Base-by-base conservation (phyloP, 75 land plant species). In the Cupressus sempervirens region DNA sequence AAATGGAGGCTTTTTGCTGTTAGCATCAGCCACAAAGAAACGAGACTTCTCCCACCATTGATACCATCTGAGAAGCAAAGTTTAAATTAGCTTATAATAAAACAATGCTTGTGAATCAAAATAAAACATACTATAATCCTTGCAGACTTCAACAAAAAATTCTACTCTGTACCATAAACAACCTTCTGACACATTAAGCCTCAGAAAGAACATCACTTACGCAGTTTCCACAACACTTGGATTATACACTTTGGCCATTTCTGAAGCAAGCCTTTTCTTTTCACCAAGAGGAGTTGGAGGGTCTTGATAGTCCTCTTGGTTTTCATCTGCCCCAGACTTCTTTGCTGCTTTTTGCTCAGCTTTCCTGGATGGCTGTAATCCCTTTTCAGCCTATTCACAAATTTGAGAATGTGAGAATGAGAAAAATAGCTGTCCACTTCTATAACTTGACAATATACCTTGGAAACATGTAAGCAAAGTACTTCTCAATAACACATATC, bases 11-110 rank as follows among this genome's bases (percentile, higher is more conserved):
- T 94, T 94, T 67, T 91, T 79, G 87, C 95, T 94, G 76, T 48
- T 82, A 34, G 93, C 79, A 94, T 95, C 95, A 11, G 99, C 99
- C 16, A 85, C 85, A 87, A 97, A 97, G 86, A 92, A 94, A 12
- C 91, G 88, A 36, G 97, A 89, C 76, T 91, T 90, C 77, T 95
- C 97, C 99, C 99, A 96, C 93, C 93, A 96, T 76, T 84, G 88
- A 90, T 96, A 96, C 98, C 98, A 96, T 80, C 98, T 96, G 18
- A 36, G 56, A 86, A 84, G 40, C 83, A 65, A 82, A 65, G 45
- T 53, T 58, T 76, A 36, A 87, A 35, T 8, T 70, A 70, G 11
- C 35, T 30, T 70, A 52, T 16, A 18, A 13, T 50, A 67, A 67
- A 40, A 38, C 73, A 56, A 40, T 35, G 35, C 67, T 30, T 30